phyloP scores from a whole-genome alignment of 2,329 filamentous ascomycete genomes.

The Colletotrichum orbiculare region DNA sequence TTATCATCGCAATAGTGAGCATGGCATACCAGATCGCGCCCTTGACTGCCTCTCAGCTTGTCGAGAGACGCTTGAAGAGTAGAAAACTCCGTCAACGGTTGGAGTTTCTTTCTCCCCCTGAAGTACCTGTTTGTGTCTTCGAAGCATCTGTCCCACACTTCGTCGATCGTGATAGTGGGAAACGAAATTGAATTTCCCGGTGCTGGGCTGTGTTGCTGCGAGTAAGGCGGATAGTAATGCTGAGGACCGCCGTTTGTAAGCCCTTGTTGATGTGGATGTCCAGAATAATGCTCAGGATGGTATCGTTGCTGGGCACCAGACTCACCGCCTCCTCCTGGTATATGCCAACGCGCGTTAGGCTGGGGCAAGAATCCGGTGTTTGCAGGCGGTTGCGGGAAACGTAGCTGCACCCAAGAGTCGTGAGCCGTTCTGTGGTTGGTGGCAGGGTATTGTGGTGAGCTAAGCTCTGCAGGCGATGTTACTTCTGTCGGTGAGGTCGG shows the following conservation, averaged over 20 bases:
- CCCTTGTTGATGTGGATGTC: no score
- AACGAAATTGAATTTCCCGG: background rate
- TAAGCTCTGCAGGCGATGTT: no score
- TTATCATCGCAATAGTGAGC: background rate
- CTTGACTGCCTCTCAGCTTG: background rate
- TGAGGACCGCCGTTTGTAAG: background rate
- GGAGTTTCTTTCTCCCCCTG: background rate
- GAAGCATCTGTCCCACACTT: background rate
- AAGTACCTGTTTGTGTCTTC: background rate
- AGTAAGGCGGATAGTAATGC: rapidly evolving
- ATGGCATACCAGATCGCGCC: conserved; percentile 1
- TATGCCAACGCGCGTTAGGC: no score
- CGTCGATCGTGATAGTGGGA: background rate
- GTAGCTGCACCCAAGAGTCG: no score
- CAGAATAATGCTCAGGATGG: no score
- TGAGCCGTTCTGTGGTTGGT: no score
- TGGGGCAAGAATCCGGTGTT: no score
- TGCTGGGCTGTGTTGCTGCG: background rate
- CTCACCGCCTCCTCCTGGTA: no score
- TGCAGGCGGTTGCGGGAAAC: no score
- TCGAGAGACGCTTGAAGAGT: background rate
- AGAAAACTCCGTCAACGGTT: background rate
- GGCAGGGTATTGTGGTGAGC: no score
- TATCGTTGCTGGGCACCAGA: no score
- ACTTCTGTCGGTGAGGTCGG: no score